A percentile compares a stretch with the other conserved stretches of the same genome.
Conservation (phyloP, 2,329 filamentous ascomycete genomes). For the Achaetomium macrosporum region DNA sequence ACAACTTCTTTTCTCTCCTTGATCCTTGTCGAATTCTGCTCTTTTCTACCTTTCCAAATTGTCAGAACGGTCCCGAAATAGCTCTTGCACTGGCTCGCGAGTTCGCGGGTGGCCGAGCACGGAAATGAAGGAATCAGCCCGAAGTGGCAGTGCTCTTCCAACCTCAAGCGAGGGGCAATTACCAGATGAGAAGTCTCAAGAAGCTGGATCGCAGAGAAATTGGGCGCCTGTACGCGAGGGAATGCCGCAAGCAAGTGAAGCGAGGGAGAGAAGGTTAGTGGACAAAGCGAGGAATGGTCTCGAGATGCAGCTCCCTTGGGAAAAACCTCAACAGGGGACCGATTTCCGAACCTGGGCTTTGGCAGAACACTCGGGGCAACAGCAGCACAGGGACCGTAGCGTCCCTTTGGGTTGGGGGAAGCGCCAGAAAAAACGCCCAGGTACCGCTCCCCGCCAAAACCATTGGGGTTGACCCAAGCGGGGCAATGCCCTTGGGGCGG, state of each 20-base stretch:
- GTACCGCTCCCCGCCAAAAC: conserved; percentile 22
- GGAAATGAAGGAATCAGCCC: background rate
- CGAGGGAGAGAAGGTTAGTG: conserved; percentile 8
- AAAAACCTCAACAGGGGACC: conserved; percentile 16
- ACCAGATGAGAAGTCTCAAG: conserved; percentile 13
- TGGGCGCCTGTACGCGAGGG: background rate
- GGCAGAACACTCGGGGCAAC: conserved; percentile 16
- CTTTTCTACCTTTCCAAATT: background rate
- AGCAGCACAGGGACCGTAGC: conserved; percentile 15
- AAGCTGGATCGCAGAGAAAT: background rate
- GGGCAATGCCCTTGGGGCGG: conserved; percentile 22
- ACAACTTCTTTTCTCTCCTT: conserved; percentile 8
- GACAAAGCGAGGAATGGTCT: conserved; percentile 5
- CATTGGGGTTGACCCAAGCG: conserved; percentile 28
- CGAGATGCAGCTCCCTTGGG: conserved; percentile 16
- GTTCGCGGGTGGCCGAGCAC: conserved; percentile 3
- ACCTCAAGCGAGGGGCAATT: conserved; percentile 16
- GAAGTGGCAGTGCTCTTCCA: conserved; percentile 1
- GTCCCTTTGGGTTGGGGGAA: conserved; percentile 18
- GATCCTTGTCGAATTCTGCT: conserved; percentile 10
- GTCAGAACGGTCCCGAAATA: conserved; percentile 4
- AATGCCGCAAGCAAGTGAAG: conserved; percentile 3
- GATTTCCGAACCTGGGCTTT: conserved; percentile 16
- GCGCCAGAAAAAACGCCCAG: conserved; percentile 21
- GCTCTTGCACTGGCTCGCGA: conserved; percentile 2